phyloP scores from a whole-genome alignment of 306 rosid genomes.

The Casuarina equisetifolia region DNA sequence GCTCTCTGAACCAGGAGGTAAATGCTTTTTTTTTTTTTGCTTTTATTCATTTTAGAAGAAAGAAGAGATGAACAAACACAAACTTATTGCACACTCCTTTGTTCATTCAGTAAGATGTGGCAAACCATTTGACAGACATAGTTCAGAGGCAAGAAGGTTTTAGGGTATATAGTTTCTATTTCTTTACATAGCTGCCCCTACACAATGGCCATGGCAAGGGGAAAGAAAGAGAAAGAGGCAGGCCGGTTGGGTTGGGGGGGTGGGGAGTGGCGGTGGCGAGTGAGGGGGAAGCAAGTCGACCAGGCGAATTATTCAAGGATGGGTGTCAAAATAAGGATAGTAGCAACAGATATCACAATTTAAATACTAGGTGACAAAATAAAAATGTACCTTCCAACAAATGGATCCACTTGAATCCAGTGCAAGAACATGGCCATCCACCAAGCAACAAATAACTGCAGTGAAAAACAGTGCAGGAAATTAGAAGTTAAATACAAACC shows the following conservation, averaged over 20 bases:
- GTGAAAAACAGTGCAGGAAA: slow-evolving; percentile 14
- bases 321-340: background rate
- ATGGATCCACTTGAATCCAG: slow-evolving; percentile 67
- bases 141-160: background rate
- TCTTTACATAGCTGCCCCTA: no score
- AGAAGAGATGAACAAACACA: background rate
- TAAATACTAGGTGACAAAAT: slow-evolving; percentile 11
- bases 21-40: background rate
- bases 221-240: no score
- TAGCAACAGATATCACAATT: background rate
- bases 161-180: no score
- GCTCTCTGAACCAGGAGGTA: background rate
- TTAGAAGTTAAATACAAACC: background rate
- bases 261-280: background rate
- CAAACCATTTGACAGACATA: background rate
- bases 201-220: no score
- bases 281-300: background rate
- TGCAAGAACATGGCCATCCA: slow-evolving; percentile 79
- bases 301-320: background rate
- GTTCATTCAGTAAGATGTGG: background rate
- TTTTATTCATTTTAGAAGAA: background rate
- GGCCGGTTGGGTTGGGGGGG: no score
- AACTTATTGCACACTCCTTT: background rate
- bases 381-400: slow-evolving; percentile 69
- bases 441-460: slow-evolving; percentile 85